Percentiles rank a stretch among this genome's conserved stretches.
Evolutionary conservation across 345 rosid species (phyloP).

Genomic region (Corymbia maculata): DNA sequence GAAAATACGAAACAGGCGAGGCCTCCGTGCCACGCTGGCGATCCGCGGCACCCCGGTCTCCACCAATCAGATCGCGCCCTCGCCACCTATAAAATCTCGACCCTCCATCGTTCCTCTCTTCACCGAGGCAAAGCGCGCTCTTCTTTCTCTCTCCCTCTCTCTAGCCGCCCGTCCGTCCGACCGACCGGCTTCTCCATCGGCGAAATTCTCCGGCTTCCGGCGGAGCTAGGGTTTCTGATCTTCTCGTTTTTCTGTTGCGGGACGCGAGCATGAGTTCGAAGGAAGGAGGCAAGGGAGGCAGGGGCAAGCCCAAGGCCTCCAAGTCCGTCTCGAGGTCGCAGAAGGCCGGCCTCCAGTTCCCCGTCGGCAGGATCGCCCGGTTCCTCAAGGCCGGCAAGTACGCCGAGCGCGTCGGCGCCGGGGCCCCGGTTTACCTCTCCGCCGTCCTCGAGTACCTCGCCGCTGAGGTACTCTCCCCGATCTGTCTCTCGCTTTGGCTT

Average conservation of each 20-base stretch:
- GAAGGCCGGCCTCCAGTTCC: constrained; percentile 5
- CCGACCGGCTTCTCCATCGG: not conserved
- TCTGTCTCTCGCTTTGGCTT: not conserved
- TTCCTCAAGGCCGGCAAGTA: constrained; percentile 2
- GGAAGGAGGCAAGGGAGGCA: not conserved
- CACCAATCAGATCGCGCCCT: not conserved
- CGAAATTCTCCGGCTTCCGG: not conserved
- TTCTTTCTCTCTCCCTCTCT: too few relatives aligned
- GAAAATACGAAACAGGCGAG: not conserved
- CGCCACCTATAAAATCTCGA: not conserved
- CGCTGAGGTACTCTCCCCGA: not conserved
- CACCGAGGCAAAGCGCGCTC: not conserved
- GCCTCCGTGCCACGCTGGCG: not conserved
- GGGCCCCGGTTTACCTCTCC: not conserved
- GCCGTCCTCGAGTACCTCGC: constrained; percentile 2
- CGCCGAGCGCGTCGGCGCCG: constrained; percentile 5
- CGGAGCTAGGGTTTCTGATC: not conserved
- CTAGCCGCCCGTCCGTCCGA: not conserved
- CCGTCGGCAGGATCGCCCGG: constrained; percentile 4
- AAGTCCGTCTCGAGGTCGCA: constrained; percentile 2
- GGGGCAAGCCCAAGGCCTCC: not conserved
- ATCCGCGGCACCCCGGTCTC: not conserved
- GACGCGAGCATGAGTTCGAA: not conserved
- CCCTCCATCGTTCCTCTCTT: not conserved
- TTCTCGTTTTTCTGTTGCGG: too few relatives aligned